Conservation (phyloP, 2,329 filamentous ascomycete genomes). For the Pseudogymnoascus sp. region DNA sequence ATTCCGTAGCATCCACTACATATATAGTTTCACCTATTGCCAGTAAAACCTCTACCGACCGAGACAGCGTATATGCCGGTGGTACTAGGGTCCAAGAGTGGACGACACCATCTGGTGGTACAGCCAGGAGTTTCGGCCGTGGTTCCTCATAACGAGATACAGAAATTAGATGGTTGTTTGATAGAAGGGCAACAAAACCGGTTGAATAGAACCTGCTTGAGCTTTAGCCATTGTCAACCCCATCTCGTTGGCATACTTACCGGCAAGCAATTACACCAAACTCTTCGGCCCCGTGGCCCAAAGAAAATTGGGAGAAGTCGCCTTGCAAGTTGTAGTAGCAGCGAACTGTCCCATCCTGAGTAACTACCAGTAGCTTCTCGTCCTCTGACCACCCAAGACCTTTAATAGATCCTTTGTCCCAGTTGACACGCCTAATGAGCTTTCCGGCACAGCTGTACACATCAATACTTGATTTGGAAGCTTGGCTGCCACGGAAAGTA, state of each 20-base stretch:
- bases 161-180: slow-evolving; percentile 78
- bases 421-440: slow-evolving; percentile 75
- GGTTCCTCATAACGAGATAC: slow-evolving; percentile 91
- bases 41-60: slow-evolving; percentile 86
- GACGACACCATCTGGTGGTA: slow-evolving; percentile 69
- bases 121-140: slow-evolving; percentile 72
- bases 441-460: slow-evolving; percentile 91
- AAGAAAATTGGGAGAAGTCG: slow-evolving; percentile 88
- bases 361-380: slow-evolving; percentile 82
- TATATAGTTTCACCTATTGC: slow-evolving; percentile 80
- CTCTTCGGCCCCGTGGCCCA: slow-evolving; percentile 85
- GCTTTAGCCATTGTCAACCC: neutral
- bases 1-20: slow-evolving; percentile 79
- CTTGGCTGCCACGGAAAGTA: slow-evolving; percentile 64
- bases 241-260: slow-evolving; percentile 18
- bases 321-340: slow-evolving; percentile 85
- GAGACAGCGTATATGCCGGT: slow-evolving; percentile 79
- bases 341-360: slow-evolving; percentile 80
- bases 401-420: slow-evolving; percentile 83
- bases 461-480: slow-evolving; percentile 78
- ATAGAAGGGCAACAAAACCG: slow-evolving; percentile 87
- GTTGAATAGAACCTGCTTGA: slow-evolving; percentile 65
- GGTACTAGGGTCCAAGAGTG: slow-evolving; percentile 86
- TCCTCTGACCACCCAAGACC: slow-evolving; percentile 95
- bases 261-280: slow-evolving; percentile 80